Evolutionary conservation across 106 monocot species (phyloP).

Genomic region (Amphibolis antarctica): DNA sequence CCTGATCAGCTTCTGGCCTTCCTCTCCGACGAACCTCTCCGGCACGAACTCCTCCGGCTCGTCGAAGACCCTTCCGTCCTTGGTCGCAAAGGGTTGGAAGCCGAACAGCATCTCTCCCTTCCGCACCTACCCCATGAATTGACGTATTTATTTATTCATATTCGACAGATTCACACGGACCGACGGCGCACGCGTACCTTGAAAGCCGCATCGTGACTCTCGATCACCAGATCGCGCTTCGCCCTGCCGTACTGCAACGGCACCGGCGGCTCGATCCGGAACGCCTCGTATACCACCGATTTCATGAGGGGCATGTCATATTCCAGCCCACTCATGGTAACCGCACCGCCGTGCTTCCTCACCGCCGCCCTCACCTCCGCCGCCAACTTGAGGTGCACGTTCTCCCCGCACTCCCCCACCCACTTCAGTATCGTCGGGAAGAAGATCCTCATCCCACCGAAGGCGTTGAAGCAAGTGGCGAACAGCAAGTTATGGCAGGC

Average conservation of each 20-base stretch:
- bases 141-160: not conserved
- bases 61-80: slow-evolving; percentile 67
- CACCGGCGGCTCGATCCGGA: slow-evolving; percentile 90
- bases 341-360: slow-evolving; percentile 28
- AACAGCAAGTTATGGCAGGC: slow-evolving; percentile 81
- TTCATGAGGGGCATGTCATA: slow-evolving; percentile 64
- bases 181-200: not conserved
- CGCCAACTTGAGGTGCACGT: slow-evolving; percentile 49
- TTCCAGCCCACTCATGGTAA: slow-evolving; percentile 38
- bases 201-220: slow-evolving; percentile 68
- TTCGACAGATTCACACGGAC: not conserved
- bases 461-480: slow-evolving; percentile 80
- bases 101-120: slow-evolving; percentile 85
- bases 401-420: slow-evolving; percentile 42
- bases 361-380: slow-evolving; percentile 63
- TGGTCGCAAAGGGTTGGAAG: slow-evolving; percentile 91
- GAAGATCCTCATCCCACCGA: slow-evolving; percentile 76
- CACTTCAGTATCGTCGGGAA: slow-evolving; percentile 60
- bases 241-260: slow-evolving; percentile 76
- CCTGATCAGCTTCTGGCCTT: slow-evolving; percentile 37
- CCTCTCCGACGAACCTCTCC: slow-evolving; percentile 67
- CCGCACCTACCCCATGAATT: slow-evolving; percentile 17
- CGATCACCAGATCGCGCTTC: slow-evolving; percentile 55
- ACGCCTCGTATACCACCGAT: slow-evolving; percentile 76
- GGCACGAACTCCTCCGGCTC: slow-evolving; percentile 59